These are phyloP conservation scores for Citrus unshiu DNA, from an alignment of 345 rosid genomes.

Conservation along the genomic window DNA sequence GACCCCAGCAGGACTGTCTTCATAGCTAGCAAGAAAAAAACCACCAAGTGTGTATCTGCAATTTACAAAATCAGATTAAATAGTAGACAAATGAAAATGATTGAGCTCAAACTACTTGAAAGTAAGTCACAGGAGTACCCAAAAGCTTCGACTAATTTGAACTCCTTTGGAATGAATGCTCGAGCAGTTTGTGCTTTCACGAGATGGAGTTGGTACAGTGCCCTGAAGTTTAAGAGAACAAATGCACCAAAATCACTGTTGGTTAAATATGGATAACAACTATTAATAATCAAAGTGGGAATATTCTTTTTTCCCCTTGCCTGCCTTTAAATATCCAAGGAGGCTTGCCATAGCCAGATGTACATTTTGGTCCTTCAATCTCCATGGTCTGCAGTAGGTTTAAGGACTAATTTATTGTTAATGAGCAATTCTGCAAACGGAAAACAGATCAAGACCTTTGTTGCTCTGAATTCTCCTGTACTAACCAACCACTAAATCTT, in stretches of 20 bases:
- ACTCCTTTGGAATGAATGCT: constrained; percentile 75
- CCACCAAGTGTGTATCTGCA: constrained; percentile 95
- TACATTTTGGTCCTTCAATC: constrained; percentile 31
- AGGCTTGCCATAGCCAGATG: constrained; percentile 65
- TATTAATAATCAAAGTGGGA: too few species aligned
- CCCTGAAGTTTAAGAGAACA: constrained; percentile 43
- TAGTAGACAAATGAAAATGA: neutral
- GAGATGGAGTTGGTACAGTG: constrained; percentile 93
- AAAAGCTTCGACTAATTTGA: constrained; percentile 88
- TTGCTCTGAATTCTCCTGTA: constrained; percentile 3
- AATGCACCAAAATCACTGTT: neutral
- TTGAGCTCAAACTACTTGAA: neutral
- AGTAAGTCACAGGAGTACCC: constrained; percentile 43
- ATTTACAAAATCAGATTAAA: constrained; percentile 14
- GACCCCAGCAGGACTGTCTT: constrained; percentile 86
- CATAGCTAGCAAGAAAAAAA: constrained; percentile 89
- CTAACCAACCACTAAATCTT: neutral
- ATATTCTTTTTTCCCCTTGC: constrained; percentile 27
- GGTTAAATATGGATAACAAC: neutral
- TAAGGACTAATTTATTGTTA: constrained; percentile 11
- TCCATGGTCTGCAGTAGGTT: constrained; percentile 44
- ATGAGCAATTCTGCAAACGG: constrained; percentile 4
- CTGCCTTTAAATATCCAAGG: constrained; percentile 97
- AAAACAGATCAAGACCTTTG: neutral
- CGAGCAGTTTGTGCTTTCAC: constrained; percentile 86